phyloP scores from a whole-genome alignment of 306 rosid genomes.

The Leucaena leucocephala region DNA sequence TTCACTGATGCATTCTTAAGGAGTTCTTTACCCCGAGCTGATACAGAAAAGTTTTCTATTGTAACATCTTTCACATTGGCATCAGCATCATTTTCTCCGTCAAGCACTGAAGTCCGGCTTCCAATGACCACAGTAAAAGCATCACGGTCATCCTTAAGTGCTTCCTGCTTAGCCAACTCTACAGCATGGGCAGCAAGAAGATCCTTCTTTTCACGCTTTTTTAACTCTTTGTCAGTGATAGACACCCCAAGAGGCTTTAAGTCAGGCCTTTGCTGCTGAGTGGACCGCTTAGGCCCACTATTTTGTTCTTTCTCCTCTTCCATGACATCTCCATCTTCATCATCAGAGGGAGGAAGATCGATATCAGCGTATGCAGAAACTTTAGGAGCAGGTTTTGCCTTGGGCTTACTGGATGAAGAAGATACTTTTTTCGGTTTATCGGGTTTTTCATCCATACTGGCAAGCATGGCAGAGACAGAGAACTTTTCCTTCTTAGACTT shows the following conservation, averaged over 20 bases:
- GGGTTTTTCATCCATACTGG: slow-evolving; percentile 37
- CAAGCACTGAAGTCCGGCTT: slow-evolving; percentile 56
- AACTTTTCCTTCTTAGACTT: slow-evolving; percentile 35
- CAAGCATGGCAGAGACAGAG: slow-evolving; percentile 37
- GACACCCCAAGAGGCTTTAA: slow-evolving; percentile 42
- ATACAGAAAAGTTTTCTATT: slow-evolving; percentile 47
- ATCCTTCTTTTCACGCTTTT: slow-evolving; percentile 59
- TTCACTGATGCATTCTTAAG: slow-evolving; percentile 49
- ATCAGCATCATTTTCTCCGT: slow-evolving; percentile 53
- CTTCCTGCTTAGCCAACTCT: slow-evolving; percentile 56
- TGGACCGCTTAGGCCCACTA: slow-evolving; percentile 28
- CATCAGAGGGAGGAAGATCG: slow-evolving; percentile 67
- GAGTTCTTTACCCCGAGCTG: slow-evolving; percentile 53
- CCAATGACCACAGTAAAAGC: slow-evolving; percentile 70
- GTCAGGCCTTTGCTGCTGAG: slow-evolving; percentile 35
- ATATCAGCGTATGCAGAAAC: slow-evolving; percentile 44
- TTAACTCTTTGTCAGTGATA: slow-evolving; percentile 44
- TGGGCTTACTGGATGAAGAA: slow-evolving; percentile 44
- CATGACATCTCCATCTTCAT: slow-evolving; percentile 35
- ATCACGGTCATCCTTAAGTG: slow-evolving; percentile 61
- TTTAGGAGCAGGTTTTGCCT: slow-evolving; percentile 49
- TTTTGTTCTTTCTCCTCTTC: slow-evolving; percentile 35
- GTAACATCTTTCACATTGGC: slow-evolving; percentile 57
- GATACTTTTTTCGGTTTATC: slow-evolving; percentile 38
- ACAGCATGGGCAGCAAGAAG: slow-evolving; percentile 48